Conservation (phyloP, 257 asterid genomes). For the Nemophila menziesii region DNA sequence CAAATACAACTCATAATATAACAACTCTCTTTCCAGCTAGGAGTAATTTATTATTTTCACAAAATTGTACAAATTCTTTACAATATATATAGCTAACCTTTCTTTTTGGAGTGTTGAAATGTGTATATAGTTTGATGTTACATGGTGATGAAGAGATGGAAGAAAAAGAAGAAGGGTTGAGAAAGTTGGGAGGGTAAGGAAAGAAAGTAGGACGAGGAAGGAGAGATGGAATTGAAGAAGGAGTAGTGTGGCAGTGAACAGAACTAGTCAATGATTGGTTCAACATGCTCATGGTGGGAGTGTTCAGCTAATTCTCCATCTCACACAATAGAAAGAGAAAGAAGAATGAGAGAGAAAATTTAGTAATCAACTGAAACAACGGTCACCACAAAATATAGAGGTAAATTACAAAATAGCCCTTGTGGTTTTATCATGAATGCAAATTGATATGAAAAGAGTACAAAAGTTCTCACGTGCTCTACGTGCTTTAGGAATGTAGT, state of each 20-base stretch:
- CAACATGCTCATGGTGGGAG: constrained; percentile 8
- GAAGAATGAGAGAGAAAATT: not conserved
- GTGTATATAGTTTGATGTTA: not conserved
- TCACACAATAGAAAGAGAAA: not conserved
- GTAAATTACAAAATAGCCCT: no score
- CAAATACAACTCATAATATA: not conserved
- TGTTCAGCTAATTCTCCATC: not conserved
- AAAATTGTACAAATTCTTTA: not conserved
- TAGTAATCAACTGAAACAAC: not conserved
- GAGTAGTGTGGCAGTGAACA: constrained; percentile 1
- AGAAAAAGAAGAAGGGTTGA: not conserved
- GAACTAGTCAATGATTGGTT: constrained; percentile 10
- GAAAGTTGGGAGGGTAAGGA: not conserved
- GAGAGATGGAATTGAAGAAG: constrained; percentile 11
- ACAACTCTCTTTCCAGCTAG: not conserved
- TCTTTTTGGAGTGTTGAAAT: constrained; percentile 6
- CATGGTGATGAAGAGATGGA: constrained; percentile 2
- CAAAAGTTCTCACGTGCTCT: no score
- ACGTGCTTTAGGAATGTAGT: no score
- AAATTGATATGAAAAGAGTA: no score
- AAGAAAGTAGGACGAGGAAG: constrained; percentile 6
- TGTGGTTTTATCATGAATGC: no score
- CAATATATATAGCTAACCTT: constrained; percentile 13
- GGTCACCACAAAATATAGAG: not conserved
- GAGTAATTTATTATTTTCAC: not conserved